Evolutionary conservation across 139 green algal species (phyloP).

Genomic region (Diplosphaera chodatii): DNA sequence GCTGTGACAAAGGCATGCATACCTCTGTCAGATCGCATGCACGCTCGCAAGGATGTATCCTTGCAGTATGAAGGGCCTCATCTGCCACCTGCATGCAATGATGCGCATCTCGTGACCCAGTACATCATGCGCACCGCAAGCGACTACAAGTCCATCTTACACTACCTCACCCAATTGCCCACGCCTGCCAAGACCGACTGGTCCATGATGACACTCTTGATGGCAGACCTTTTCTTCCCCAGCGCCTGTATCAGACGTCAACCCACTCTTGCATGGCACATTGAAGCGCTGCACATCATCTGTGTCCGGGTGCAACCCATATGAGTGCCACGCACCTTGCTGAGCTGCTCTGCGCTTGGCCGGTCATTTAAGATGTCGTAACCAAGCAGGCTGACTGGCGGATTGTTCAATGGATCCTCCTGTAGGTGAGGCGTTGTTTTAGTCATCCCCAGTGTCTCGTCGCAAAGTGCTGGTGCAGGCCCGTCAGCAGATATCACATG

Average conservation of each 20-base stretch:
- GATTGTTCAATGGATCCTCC: conserved; percentile 19
- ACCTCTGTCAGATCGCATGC: no score
- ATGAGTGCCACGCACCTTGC: no score
- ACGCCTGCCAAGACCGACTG: conserved; percentile 46
- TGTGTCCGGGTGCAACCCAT: no score
- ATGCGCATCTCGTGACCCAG: no score
- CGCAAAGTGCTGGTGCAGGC: background rate
- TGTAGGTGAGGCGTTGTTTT: conserved; percentile 1
- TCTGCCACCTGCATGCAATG: conserved; percentile 69
- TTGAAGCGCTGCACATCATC: no score
- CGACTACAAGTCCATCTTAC: no score
- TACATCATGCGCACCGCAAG: no score
- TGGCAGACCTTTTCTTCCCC: conserved; percentile 8
- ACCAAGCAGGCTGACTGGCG: conserved; percentile 32
- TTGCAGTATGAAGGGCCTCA: conserved; percentile 73
- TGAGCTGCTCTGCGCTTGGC: conserved; percentile 43
- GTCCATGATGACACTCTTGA: conserved; percentile 58
- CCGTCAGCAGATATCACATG: background rate
- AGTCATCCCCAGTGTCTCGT: background rate
- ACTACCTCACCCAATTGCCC: conserved; percentile 70
- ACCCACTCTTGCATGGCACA: no score
- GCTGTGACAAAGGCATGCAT: no score
- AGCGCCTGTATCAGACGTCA: conserved; percentile 20
- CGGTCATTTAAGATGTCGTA: background rate
- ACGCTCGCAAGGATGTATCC: conserved; percentile 66